phyloP scores from a whole-genome alignment of 2,329 filamentous ascomycete species.

The Paecilomyces formosus region DNA sequence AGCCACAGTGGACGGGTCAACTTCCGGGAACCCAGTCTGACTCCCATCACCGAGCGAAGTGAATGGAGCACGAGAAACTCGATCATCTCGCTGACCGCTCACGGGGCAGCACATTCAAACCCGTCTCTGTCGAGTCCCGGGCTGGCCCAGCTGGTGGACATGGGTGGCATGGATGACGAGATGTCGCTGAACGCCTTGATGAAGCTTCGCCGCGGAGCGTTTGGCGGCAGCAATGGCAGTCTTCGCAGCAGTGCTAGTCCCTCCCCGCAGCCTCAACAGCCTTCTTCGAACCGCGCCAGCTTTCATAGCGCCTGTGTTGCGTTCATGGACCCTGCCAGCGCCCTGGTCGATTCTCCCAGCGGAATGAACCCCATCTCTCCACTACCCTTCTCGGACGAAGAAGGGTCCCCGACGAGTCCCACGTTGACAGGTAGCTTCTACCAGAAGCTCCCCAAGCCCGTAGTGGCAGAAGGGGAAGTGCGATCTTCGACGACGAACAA shows the following conservation, averaged over 20 bases:
- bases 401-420: constrained; percentile 4
- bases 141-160: constrained; percentile 64
- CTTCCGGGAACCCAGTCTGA: constrained; percentile 82
- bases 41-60: constrained; percentile 90
- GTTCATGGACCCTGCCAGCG: constrained; percentile 15
- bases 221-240: constrained; percentile 73
- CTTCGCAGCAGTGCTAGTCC: constrained; percentile 48
- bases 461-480: constrained; percentile 6
- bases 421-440: constrained; percentile 3
- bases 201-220: constrained; percentile 66
- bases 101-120: constrained; percentile 40
- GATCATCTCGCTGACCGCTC: constrained; percentile 64
- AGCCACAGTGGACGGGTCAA: constrained; percentile 66
- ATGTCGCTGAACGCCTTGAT: constrained; percentile 68
- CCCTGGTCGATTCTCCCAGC: background rate
- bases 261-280: constrained; percentile 27
- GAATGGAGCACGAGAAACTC: constrained; percentile 96
- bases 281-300: constrained; percentile 25
- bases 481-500: background rate
- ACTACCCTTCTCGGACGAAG: constrained; percentile 3
- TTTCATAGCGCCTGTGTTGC: constrained; percentile 27
- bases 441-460: background rate
- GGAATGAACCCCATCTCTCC: background rate
- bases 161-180: constrained; percentile 55
- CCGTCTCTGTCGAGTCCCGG: constrained; percentile 59